phyloP scores from a whole-genome alignment of 768 basidiomycete genomes.

The Termitomyces sp. region DNA sequence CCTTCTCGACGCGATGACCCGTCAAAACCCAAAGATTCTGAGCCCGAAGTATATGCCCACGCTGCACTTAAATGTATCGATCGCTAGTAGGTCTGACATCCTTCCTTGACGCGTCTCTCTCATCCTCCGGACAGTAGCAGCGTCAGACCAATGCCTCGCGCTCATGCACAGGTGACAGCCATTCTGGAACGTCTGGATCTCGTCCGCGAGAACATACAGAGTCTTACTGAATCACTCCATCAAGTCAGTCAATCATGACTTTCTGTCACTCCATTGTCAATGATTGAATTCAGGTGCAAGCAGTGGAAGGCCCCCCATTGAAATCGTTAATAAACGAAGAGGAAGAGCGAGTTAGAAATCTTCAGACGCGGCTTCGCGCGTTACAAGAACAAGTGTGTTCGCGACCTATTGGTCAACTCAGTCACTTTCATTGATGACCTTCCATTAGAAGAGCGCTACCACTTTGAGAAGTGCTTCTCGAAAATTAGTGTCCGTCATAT shows the following conservation, averaged over 20 bases:
- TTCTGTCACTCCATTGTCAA: slow-evolving; percentile 2
- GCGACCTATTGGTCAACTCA: neutral
- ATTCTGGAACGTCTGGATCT: slow-evolving; percentile 33
- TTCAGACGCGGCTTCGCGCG: slow-evolving; percentile 32
- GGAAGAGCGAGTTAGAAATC: slow-evolving; percentile 30
- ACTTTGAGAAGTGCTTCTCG: neutral
- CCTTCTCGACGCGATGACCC: slow-evolving; percentile 33
- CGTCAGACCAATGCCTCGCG: slow-evolving; percentile 48
- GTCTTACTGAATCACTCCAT: slow-evolving; percentile 24
- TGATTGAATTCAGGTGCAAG: slow-evolving; percentile 18
- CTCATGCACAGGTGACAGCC: slow-evolving; percentile 36
- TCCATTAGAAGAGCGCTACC: slow-evolving; percentile 16
- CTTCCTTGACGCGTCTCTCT: slow-evolving; percentile 4
- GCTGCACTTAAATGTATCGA: slow-evolving; percentile 75
- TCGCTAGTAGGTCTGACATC: slow-evolving; percentile 52
- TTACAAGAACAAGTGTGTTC: slow-evolving; percentile 35
- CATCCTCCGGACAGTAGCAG: slow-evolving; percentile 22
- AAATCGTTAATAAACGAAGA: slow-evolving; percentile 36
- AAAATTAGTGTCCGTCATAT: neutral
- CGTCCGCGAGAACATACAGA: slow-evolving; percentile 32
- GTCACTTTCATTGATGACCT: neutral
- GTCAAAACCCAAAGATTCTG: slow-evolving; percentile 37
- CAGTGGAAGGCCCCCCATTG: slow-evolving; percentile 19
- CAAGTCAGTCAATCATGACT: slow-evolving; percentile 20
- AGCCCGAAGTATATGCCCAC: slow-evolving; percentile 71